Percentiles rank a stretch among this genome's conserved stretches.
Conservation (phyloP, 2,329 filamentous ascomycete genomes). For the Penicillium palitans region DNA sequence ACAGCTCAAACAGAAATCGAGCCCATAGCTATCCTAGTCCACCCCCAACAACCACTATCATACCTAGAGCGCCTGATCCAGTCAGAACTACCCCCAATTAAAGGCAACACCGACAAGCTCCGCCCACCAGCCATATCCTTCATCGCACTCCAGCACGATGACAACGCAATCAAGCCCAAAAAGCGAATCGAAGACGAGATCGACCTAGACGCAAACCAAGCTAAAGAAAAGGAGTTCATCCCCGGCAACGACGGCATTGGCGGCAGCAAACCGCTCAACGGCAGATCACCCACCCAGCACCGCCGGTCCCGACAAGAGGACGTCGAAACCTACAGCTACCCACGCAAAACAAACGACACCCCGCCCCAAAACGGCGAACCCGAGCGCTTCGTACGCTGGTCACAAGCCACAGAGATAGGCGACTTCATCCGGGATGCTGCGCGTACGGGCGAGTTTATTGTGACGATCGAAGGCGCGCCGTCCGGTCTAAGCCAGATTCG, state of each 20-base stretch:
- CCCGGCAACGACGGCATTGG: slow-evolving; percentile 10
- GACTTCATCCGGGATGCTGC: slow-evolving; percentile 93
- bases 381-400: slow-evolving; percentile 79
- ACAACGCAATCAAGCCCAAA: slow-evolving; percentile 53
- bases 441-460: slow-evolving; percentile 77
- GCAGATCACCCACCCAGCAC: slow-evolving; percentile 38
- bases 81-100: slow-evolving; percentile 73
- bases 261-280: slow-evolving; percentile 2
- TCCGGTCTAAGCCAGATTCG: slow-evolving; percentile 65
- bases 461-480: slow-evolving; percentile 72
- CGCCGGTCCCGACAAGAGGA: slow-evolving; percentile 56
- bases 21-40: slow-evolving; percentile 78
- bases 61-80: slow-evolving; percentile 89
- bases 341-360: slow-evolving; percentile 50
- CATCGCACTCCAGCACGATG: slow-evolving; percentile 71
- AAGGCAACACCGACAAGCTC: slow-evolving; percentile 62
- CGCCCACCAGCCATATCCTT: slow-evolving; percentile 75
- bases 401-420: slow-evolving; percentile 81
- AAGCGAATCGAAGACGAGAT: slow-evolving; percentile 38
- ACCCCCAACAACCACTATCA: slow-evolving; percentile 86
- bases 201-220: slow-evolving; percentile 44
- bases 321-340: slow-evolving; percentile 70
- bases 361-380: slow-evolving; percentile 17
- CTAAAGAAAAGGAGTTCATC: slow-evolving; percentile 4
- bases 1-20: slow-evolving; percentile 59